phyloP scores from a whole-genome alignment of 1,139 yeast genomes.

The Hanseniaspora sp. region DNA sequence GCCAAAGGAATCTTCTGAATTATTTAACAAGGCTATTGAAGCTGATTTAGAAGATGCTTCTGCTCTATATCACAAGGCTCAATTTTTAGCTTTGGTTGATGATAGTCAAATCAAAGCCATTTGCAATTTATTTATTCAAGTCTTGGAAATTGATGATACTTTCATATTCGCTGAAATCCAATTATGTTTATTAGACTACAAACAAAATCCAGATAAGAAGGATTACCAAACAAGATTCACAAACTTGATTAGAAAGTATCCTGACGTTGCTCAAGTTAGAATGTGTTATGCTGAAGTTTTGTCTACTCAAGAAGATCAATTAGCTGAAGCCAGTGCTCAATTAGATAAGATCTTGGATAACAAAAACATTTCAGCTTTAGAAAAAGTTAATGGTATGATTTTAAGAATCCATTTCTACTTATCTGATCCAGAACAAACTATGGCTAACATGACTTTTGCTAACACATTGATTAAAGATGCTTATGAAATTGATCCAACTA shows the following conservation, averaged over 20 bases:
- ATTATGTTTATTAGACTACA: constrained; percentile 83
- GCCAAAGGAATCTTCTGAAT: constrained; percentile 45
- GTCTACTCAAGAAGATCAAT: constrained; percentile 63
- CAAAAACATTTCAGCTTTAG: constrained; percentile 39
- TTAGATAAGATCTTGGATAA: constrained; percentile 79
- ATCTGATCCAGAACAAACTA: constrained; percentile 48
- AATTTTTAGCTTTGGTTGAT: constrained; percentile 62
- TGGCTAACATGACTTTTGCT: constrained; percentile 47
- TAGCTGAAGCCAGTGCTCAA: constrained; percentile 61
- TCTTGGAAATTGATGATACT: constrained; percentile 59
- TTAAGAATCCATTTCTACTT: constrained; percentile 80
- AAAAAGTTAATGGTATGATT: constrained; percentile 76
- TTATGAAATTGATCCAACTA: constrained; percentile 68
- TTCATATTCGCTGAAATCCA: constrained; percentile 84
- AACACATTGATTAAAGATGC: constrained; percentile 64
- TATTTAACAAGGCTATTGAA: constrained; percentile 58
- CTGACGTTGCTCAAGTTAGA: constrained; percentile 83
- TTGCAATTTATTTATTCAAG: constrained; percentile 54
- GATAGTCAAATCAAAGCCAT: constrained; percentile 67
- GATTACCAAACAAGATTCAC: constrained; percentile 60
- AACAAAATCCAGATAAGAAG: constrained; percentile 48
- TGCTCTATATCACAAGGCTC: constrained; percentile 89
- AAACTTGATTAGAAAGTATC: constrained; percentile 65
- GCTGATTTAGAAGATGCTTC: constrained; percentile 68
- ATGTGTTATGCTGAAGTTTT: constrained; percentile 92